Evolutionary conservation across 129 eudicot genomes (phyloP), one percentile per base, ranked within the genome.

Genomic region (Pulicaria dysenterica): DNA sequence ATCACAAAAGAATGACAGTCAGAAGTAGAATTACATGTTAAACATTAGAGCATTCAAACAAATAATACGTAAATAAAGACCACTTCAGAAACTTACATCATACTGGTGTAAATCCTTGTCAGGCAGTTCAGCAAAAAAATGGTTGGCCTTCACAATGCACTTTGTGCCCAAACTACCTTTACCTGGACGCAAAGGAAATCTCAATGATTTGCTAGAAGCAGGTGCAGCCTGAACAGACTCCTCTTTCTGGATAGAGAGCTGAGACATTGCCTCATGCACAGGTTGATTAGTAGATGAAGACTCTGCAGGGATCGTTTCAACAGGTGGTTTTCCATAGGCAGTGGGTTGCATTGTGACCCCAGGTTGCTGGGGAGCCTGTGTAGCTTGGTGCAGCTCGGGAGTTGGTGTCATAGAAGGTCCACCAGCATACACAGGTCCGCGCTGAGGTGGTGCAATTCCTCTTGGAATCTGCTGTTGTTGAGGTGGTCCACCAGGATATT

Each of bases 301-400:
- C 70, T 80, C 91, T 3, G 39, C 63, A n/a, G 74, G 84, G 34
- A 71, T 71, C 42, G 68, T 72, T 50, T 84, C 88, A 43, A 49
- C 64, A 37, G 53, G 78, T 3, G 86, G 80, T n/a, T 67, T 40
- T 43, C 51, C 88, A 80, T 72, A 77, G 3, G 85, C 51, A 68
- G 58, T 36, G 14, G 85, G 79, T 70, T 83, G 88, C 74, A 71
- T 59, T 6, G 64, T 61, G 61, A 70, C 73, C 75, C 87, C 89
- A 24, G 89, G 83, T 81, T 84, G 91, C 70, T 82, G 84, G 65
- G 95, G 87, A 72, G 87, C 74, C 82, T 77, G 94, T 70, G 85
- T 77, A 54, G 97, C 97, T 91, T 91, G 97, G 92, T 91, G 90
- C 97, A 87, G 96, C 89, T 93, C 96, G 91, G 96, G 92, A 74